Conservation (phyloP, 352 stramenopile species). For the Phytophthora syringae region DNA sequence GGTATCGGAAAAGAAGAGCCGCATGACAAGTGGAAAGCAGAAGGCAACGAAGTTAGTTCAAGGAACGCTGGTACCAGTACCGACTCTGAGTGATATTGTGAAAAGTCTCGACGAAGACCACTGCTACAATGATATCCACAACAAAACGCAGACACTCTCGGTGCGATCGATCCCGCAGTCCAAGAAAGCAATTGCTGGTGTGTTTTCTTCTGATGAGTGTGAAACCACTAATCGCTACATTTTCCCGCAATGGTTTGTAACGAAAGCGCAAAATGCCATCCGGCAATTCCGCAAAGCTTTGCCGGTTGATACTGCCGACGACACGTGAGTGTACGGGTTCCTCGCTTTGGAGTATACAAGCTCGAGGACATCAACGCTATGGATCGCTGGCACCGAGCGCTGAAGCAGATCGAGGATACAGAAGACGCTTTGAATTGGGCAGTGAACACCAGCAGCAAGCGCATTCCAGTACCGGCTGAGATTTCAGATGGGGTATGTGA, state of each 20-base stretch:
- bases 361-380: constrained; percentile 3
- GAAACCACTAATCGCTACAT: constrained; percentile 1
- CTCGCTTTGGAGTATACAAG: constrained; percentile 4
- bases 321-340: no score
- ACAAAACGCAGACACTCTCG: neutral
- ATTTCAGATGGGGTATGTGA: constrained; percentile 1
- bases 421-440: constrained; percentile 3
- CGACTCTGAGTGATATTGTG: neutral
- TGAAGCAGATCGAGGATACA: neutral
- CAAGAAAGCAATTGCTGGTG: constrained; percentile 6
- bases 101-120: constrained; percentile 2
- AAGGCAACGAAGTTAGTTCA: constrained; percentile 9
- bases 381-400: neutral
- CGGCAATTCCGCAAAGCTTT: neutral
- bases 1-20: neutral
- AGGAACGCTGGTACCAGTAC: constrained; percentile 3
- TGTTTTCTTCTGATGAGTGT: neutral
- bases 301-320: neutral
- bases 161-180: neutral
- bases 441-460: constrained; percentile 2
- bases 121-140: constrained; percentile 3
- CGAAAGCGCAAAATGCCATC: constrained; percentile 5
- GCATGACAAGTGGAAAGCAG: neutral
- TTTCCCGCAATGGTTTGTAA: constrained; percentile 7
- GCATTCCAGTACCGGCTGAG: neutral